Evolutionary conservation across 257 asterid species (phyloP).

Genomic region (Solanum lycopersicoides): DNA sequence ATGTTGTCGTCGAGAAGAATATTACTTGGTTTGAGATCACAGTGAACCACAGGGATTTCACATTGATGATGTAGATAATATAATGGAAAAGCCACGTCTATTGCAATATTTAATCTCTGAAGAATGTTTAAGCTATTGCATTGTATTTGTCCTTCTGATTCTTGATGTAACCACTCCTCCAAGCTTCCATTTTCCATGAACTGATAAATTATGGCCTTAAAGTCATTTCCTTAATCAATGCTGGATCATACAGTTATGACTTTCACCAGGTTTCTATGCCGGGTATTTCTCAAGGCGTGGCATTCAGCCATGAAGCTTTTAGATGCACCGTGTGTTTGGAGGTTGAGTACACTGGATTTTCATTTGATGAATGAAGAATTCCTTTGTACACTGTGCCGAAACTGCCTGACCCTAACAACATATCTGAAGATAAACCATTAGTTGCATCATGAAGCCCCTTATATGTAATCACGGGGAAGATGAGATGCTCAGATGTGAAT

Average conservation of each 20-base stretch:
- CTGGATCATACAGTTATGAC: constrained; percentile 43
- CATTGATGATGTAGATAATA: constrained; percentile 36
- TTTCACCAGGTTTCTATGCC: constrained; percentile 37
- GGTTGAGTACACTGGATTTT: constrained; percentile 26
- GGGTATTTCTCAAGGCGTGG: constrained; percentile 20
- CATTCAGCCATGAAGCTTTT: constrained; percentile 40
- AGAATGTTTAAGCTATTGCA: constrained; percentile 13
- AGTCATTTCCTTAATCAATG: constrained; percentile 27
- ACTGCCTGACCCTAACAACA: neutral
- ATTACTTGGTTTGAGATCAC: constrained; percentile 8
- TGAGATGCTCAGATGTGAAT: neutral
- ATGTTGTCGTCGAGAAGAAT: neutral
- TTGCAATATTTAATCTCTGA: constrained; percentile 1
- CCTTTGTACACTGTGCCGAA: neutral
- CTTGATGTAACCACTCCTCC: constrained; percentile 35
- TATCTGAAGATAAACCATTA: neutral
- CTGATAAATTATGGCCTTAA: constrained; percentile 30
- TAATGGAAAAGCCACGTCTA: constrained; percentile 31
- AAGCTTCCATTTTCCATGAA: constrained; percentile 42
- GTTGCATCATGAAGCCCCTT: constrained; percentile 10
- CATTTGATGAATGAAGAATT: constrained; percentile 10
- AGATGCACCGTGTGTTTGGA: constrained; percentile 22
- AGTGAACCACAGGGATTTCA: constrained; percentile 25
- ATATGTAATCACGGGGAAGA: constrained; percentile 15
- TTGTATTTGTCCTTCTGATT: neutral